Percentiles rank a stretch among this genome's conserved stretches.
These are phyloP conservation scores for Penicillium desertorum DNA, from an alignment of 495 filamentous ascomycete species.

Conservation along the genomic window DNA sequence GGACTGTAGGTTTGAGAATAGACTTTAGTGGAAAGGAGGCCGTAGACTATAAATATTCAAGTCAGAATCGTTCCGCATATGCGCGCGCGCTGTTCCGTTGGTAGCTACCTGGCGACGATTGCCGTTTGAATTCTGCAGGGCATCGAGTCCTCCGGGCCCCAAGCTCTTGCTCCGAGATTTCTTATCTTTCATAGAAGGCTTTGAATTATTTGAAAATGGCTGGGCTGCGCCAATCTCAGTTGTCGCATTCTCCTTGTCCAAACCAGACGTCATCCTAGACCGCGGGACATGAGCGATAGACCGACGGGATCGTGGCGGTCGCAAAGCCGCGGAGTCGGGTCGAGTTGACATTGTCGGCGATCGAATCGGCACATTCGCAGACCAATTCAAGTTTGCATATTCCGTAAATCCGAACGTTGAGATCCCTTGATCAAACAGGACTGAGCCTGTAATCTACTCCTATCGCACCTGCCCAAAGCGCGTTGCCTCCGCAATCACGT, in stretches of 20 bases:
- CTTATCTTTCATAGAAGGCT: slow-evolving; percentile 50
- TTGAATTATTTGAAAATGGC: slow-evolving; percentile 32
- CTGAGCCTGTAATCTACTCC: slow-evolving; percentile 2
- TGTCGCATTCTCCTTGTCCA: slow-evolving; percentile 74
- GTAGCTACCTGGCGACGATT: slow-evolving; percentile 76
- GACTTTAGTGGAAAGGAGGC: slow-evolving; percentile 63
- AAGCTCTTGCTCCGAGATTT: slow-evolving; percentile 94
- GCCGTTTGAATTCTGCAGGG: slow-evolving; percentile 70
- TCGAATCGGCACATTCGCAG: slow-evolving; percentile 10
- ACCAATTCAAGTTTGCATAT: slow-evolving; percentile 5
- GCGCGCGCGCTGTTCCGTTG: slow-evolving; percentile 5
- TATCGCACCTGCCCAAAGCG: slow-evolving; percentile 25
- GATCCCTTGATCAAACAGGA: slow-evolving; percentile 1
- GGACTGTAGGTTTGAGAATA: slow-evolving; percentile 82
- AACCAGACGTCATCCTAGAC: slow-evolving; percentile 41
- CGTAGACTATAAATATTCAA: slow-evolving; percentile 45
- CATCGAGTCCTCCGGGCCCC: slow-evolving; percentile 85
- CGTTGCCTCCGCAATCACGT: slow-evolving; percentile 34
- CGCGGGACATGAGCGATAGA: slow-evolving; percentile 69
- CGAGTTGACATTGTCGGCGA: slow-evolving; percentile 39
- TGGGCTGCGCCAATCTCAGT: slow-evolving; percentile 52
- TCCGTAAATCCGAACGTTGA: slow-evolving; percentile 4
- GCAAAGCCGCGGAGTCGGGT: slow-evolving; percentile 39
- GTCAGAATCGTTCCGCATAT: slow-evolving; percentile 5
- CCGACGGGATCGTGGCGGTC: slow-evolving; percentile 63